Base-by-base conservation (phyloP, 164 flowering plant genomes). In the Nelumbo lutea region DNA sequence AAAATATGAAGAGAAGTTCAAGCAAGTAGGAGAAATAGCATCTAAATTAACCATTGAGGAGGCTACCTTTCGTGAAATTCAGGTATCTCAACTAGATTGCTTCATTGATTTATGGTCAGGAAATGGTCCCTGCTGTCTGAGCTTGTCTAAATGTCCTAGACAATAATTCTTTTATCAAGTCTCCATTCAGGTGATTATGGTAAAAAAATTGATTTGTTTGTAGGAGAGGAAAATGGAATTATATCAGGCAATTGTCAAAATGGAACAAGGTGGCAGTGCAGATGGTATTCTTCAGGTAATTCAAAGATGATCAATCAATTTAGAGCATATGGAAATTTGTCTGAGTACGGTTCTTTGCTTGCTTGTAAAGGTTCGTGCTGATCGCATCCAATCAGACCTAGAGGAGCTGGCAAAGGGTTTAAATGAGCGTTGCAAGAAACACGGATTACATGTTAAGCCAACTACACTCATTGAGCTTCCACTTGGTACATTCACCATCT, bases 1-100 rank as follows among this genome's bases (percentile, higher is more conserved):
- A 82, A 95, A 92, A 77, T 94, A 91, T 81, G 97, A 94, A 71
- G 98, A 94, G 79, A 94, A 87, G 75, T 91, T 89, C 82, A 94
- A 88, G 79, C 93, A 91, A 73, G 92, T 86, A 70, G 95, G 92
- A 59, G 97, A 91, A 76, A 62, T 90, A 71, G 88, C 93, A 58
- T 88, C 96, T 6, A 94, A 91, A 72, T 80, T 94, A 76, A 88
- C 96, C 13, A 81, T 90, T 66, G 97, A 94, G 76, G 98, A 91
- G 77, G 98, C 98, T 38, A 81, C 79, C 61, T 94, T 86, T 77
- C 96, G 96, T 70, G 98, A 94, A 61, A 68, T 85, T 75, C 97
- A 91, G 90, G 98, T 91, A 81, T 53, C 55, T 38, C 9, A 7
- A 50, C 65, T 15, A 15, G 11, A 50, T 50, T 52, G 3, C 14